phyloP scores from a whole-genome alignment of 495 filamentous ascomycete species.

The Podospora conica region DNA sequence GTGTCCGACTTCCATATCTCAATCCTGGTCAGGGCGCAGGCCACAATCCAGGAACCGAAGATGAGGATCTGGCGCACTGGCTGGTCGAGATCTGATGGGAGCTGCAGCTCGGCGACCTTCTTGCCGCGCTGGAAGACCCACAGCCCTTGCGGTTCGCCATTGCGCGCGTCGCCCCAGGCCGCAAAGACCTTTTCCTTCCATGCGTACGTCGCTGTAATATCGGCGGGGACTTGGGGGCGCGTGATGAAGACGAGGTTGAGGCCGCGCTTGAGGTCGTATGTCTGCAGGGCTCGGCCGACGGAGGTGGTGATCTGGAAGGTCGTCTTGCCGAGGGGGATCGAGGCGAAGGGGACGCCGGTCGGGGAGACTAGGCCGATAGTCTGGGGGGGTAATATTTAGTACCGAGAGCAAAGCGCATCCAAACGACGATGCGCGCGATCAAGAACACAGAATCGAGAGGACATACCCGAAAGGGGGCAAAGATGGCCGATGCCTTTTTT shows the following conservation, averaged over 20 bases:
- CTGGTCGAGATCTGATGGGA: constrained; percentile 52
- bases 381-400: constrained; percentile 34
- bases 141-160: constrained; percentile 55
- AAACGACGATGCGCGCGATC: constrained; percentile 9
- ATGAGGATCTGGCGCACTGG: constrained; percentile 72
- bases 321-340: constrained; percentile 80
- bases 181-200: constrained; percentile 85
- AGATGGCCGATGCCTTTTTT: constrained; percentile 61
- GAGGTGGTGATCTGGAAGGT: constrained; percentile 97
- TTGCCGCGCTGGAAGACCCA: constrained; percentile 96
- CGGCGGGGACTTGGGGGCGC: constrained; percentile 75
- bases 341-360: constrained; percentile 80
- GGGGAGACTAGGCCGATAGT: constrained; percentile 91
- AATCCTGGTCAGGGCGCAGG: constrained; percentile 64
- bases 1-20: constrained; percentile 85
- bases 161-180: constrained; percentile 64
- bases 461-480: constrained; percentile 85
- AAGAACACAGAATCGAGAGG: no score
- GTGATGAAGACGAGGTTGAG: constrained; percentile 90
- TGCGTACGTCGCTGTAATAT: constrained; percentile 78
- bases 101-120: constrained; percentile 65
- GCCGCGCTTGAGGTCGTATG: constrained; percentile 84
- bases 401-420: neutral
- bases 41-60: constrained; percentile 90
- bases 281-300: constrained; percentile 81